Conservation (phyloP, 2,329 filamentous ascomycete species). For the Chaetothyriales sp. region DNA sequence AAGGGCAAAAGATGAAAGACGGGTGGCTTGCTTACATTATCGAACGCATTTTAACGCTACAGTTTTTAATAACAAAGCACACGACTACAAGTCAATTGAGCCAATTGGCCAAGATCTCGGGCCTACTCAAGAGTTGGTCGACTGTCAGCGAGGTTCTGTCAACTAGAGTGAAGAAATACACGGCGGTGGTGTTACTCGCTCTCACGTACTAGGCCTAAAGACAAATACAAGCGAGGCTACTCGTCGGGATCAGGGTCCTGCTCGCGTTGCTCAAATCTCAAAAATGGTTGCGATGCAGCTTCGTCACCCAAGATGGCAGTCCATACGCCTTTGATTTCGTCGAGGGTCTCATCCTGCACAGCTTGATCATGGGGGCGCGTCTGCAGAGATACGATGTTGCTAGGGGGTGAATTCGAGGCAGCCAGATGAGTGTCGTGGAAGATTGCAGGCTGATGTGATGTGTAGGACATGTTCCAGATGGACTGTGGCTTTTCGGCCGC, state of each 20-base stretch:
- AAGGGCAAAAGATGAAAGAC: no score
- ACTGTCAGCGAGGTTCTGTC: no score
- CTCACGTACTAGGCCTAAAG: neutral
- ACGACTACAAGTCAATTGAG: no score
- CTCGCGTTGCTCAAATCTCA: slow-evolving; percentile 67
- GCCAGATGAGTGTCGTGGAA: slow-evolving; percentile 8
- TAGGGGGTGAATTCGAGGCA: slow-evolving; percentile 16
- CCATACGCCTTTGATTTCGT: slow-evolving; percentile 59
- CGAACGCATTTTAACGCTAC: no score
- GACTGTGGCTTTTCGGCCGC: slow-evolving; percentile 2
- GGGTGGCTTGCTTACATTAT: no score
- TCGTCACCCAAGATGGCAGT: slow-evolving; percentile 43
- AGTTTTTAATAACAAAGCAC: no score
- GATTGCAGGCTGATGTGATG: slow-evolving; percentile 44
- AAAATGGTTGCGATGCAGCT: slow-evolving; percentile 45
- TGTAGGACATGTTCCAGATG: slow-evolving; percentile 19
- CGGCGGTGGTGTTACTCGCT: no score
- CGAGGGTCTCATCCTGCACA: slow-evolving; percentile 58
- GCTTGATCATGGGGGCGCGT: slow-evolving; percentile 50
- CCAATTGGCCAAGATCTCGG: no score
- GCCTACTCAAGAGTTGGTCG: no score
- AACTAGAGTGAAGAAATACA: no score
- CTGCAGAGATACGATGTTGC: slow-evolving; percentile 42
- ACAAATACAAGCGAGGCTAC: neutral
- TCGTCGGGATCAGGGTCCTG: slow-evolving; percentile 31